Evolutionary conservation across 1,284 basidiomycete genomes (phyloP), one percentile per base, ranked within the genome.

Genomic region (Trichosporon sp.): DNA sequence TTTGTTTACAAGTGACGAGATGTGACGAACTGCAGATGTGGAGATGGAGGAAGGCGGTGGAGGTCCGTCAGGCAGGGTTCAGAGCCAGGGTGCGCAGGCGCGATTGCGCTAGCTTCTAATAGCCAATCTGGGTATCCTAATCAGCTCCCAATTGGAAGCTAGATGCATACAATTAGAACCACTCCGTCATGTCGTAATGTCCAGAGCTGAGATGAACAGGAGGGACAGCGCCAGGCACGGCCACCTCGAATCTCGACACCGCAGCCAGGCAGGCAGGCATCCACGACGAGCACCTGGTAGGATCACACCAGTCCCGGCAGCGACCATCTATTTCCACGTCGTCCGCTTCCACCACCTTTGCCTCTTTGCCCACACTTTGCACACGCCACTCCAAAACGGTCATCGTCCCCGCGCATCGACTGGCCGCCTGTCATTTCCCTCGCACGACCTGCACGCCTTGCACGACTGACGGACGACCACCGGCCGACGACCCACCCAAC

Each of bases 291-390:
- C 51, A 51, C 21, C 8, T 19, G 51, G 21, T 54, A 4, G 46
- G 19, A 54, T 19, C 8, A 19, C 51, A 54, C 51, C 51, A 21
- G 8, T 19, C 51, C 19, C 5, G 7, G 6, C 51, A 16, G n/a
- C 51, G 6, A 51, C 40, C 48, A 54, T 54, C 21, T 16, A 54
- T 54, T 21, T 54, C 51, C 51, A 54, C 51, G 51, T 54, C 51
- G 51, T 19, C 38, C 38, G 8, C 38, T 12, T 54, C 51, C 51
- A 54, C 10, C 51, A 54, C 4, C 51, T 10, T 19, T 51, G 48
- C 48, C 51, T 8, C 8, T 8, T n/a, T 21, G 19, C 19, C 4
- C 19, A 54, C 51, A 37, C 35, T 37, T 19, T 48, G 19, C 51
- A 54, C 51, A 19, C n/a, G 19, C n/a, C n/a, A 54, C 51, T 26